Evolutionary conservation across 2,329 filamentous ascomycete species (phyloP).

Genomic region (Aspergillus glaucus): DNA sequence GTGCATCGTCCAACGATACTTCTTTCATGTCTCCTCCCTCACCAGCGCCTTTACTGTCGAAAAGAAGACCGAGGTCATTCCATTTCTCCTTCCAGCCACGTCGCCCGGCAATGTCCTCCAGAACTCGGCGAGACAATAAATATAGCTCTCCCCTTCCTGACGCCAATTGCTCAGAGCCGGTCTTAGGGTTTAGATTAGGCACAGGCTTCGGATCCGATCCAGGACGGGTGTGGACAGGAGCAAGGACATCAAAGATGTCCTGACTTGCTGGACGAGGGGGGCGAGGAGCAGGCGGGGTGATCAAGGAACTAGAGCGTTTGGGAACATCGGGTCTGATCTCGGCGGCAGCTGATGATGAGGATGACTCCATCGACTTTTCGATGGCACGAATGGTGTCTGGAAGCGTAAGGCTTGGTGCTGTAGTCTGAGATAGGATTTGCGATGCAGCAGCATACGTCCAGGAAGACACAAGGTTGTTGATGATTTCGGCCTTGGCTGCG

Average conservation of each 20-base stretch:
- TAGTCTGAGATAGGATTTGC: constrained; percentile 39
- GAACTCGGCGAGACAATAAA: constrained; percentile 68
- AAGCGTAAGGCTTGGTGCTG: constrained; percentile 28
- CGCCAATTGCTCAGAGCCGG: constrained; percentile 73
- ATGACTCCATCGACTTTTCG: constrained; percentile 16
- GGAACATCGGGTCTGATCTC: constrained; percentile 27
- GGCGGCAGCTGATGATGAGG: constrained; percentile 10
- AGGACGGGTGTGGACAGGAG: constrained; percentile 32
- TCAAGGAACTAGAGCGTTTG: constrained; percentile 35
- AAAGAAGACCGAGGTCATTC: constrained; percentile 49
- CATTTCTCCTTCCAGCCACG: constrained; percentile 73
- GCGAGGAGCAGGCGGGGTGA: constrained; percentile 14
- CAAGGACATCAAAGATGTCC: constrained; percentile 24
- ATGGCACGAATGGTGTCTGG: constrained; percentile 31
- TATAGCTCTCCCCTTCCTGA: constrained; percentile 77
- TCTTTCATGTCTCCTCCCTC: constrained; percentile 25
- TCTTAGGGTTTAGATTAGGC: constrained; percentile 41
- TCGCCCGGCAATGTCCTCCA: constrained; percentile 67
- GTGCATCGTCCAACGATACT: constrained; percentile 28
- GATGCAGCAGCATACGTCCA: constrained; percentile 41
- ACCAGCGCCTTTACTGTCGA: constrained; percentile 24
- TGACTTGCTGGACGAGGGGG: constrained; percentile 21
- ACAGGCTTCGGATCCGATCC: constrained; percentile 36
- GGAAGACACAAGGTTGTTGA: constrained; percentile 42
- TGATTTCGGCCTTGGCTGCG: constrained; percentile 28